phyloP scores from a whole-genome alignment of 1,284 basidiomycete genomes.

The Irpex sp. region DNA sequence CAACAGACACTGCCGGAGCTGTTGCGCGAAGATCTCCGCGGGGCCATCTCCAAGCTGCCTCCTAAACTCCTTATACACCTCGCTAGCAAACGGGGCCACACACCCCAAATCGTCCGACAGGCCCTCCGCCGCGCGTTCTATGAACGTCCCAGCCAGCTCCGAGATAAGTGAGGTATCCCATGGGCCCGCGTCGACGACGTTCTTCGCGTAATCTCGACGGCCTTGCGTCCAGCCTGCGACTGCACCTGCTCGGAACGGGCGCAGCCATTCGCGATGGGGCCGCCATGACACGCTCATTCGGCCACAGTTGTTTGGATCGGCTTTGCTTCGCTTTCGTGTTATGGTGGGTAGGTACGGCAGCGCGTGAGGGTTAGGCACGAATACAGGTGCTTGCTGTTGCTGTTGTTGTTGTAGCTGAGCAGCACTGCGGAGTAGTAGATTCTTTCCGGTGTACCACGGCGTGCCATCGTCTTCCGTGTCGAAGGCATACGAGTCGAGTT shows the following conservation, averaged over 20 bases:
- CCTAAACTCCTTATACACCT: constrained; percentile 24
- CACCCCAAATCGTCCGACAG: constrained; percentile 8
- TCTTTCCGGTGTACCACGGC: not conserved
- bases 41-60: constrained; percentile 16
- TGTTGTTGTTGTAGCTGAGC: not conserved
- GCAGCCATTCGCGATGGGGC: constrained; percentile 17
- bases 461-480: not conserved
- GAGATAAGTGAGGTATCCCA: constrained; percentile 17
- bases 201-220: constrained; percentile 12
- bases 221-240: constrained; percentile 6
- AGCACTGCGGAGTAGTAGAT: not conserved
- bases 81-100: constrained; percentile 28
- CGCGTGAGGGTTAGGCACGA: constrained; percentile 14
- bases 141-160: constrained; percentile 18
- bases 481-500: not conserved
- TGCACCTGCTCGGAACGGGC: constrained; percentile 14
- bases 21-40: constrained; percentile 25
- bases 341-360: constrained; percentile 17
- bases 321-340: constrained; percentile 6
- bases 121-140: constrained; percentile 17
- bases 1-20: constrained; percentile 26
- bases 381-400: not conserved
- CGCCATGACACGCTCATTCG: constrained; percentile 5
- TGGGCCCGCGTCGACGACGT: constrained; percentile 15
- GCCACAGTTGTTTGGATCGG: constrained; percentile 1